Evolutionary conservation across 805 yeast genomes (phyloP).

Genomic region (Wickerhamomyces rabaulensis): DNA sequence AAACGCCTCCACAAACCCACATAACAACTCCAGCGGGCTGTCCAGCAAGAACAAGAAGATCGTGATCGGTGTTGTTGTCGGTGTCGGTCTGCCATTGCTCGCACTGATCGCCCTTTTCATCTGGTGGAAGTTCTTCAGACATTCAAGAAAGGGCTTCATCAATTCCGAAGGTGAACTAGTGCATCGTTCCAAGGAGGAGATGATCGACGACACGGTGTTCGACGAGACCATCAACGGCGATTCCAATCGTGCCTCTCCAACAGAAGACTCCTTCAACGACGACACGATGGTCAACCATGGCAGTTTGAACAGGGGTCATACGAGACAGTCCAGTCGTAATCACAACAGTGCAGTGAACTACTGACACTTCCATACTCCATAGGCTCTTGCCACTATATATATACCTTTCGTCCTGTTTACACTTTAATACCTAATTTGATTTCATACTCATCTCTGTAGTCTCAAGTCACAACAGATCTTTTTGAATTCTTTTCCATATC

Average conservation of each 20-base stretch:
- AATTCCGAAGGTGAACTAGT: slow-evolving; percentile 26
- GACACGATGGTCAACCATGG: slow-evolving; percentile 14
- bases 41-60: slow-evolving; percentile 43
- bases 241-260: slow-evolving; percentile 1
- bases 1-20: slow-evolving; percentile 4
- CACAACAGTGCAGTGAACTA: slow-evolving; percentile 10
- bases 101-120: slow-evolving; percentile 8
- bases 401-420: not conserved
- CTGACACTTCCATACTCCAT: not conserved
- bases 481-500: too few relatives aligned
- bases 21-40: slow-evolving; percentile 29
- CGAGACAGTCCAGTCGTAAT: slow-evolving; percentile 4
- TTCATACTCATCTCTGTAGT: not conserved
- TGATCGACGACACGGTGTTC: slow-evolving; percentile 23
- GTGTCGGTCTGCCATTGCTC: slow-evolving; percentile 59
- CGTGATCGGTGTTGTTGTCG: slow-evolving; percentile 64
- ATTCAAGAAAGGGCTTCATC: slow-evolving; percentile 14
- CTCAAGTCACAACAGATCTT: too few relatives aligned
- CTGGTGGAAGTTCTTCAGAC: slow-evolving; percentile 10
- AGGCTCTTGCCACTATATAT: not conserved
- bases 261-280: slow-evolving; percentile 10
- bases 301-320: slow-evolving; percentile 1
- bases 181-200: slow-evolving; percentile 15
- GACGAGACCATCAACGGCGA: slow-evolving; percentile 22
- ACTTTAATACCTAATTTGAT: not conserved